A percentile compares a stretch with the other conserved stretches of the same genome.
phyloP scores from a whole-genome alignment of 495 filamentous ascomycete genomes.

The Echria macrotheca region DNA sequence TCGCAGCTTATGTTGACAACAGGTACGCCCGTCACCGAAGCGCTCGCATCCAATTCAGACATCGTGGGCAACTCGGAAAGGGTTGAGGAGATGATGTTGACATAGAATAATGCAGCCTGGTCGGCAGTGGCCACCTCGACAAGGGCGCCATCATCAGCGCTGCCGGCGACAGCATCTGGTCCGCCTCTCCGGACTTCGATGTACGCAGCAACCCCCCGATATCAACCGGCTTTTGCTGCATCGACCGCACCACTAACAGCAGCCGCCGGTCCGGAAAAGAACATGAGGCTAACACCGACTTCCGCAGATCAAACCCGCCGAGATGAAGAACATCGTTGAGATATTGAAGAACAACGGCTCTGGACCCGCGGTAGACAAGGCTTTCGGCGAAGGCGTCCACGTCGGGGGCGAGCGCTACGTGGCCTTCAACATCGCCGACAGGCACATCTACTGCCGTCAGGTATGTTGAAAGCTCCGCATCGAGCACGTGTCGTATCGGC shows the following conservation, averaged over 20 bases:
- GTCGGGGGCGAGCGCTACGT: slow-evolving; percentile 68
- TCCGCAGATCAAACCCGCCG: slow-evolving; percentile 49
- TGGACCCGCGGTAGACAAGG: slow-evolving; percentile 42
- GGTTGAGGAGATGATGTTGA: too few relatives aligned
- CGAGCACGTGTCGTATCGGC: too few relatives aligned
- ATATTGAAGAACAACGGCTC: slow-evolving; percentile 37
- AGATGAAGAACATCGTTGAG: slow-evolving; percentile 50
- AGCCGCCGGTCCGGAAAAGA: neutral
- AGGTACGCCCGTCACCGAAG: slow-evolving; percentile 30
- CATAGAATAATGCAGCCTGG: too few relatives aligned
- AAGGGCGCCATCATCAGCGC: slow-evolving; percentile 80
- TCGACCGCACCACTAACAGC: neutral
- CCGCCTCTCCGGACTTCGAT: slow-evolving; percentile 60
- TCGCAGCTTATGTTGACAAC: slow-evolving; percentile 44
- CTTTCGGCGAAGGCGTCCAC: slow-evolving; percentile 57
- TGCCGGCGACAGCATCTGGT: slow-evolving; percentile 80
- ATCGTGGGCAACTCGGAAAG: neutral
- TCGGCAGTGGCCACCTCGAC: slow-evolving; percentile 78
- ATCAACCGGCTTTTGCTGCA: neutral
- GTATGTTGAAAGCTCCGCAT: slow-evolving; percentile 48
- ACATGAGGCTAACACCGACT: neutral
- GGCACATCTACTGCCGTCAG: slow-evolving; percentile 80
- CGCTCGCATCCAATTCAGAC: neutral
- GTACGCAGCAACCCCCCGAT: slow-evolving; percentile 46
- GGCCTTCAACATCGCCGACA: slow-evolving; percentile 63